Conservation (phyloP, 768 basidiomycete genomes). For the Leccinum rimulosum region DNA sequence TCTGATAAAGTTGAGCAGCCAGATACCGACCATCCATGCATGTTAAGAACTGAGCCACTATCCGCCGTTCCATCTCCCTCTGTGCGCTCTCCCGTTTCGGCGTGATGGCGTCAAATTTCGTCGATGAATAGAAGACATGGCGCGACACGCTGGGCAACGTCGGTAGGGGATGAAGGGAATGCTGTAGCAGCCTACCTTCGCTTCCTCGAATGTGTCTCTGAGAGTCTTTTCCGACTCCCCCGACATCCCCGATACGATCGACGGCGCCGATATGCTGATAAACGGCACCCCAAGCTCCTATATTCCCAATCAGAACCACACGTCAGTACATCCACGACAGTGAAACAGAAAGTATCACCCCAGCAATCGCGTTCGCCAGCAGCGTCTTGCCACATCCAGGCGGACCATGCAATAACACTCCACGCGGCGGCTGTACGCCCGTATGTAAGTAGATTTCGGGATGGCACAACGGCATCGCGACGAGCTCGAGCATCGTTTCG, state of each 20-base stretch:
- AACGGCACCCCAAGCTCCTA: conserved; percentile 93
- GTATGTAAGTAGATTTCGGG: too few relatives aligned
- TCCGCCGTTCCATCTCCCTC: conserved; percentile 95
- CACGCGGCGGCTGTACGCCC: conserved; percentile 60
- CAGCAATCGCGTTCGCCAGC: conserved; percentile 92
- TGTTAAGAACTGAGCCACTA: conserved; percentile 95
- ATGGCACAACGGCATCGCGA: too few relatives aligned
- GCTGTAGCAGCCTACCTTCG: conserved; percentile 57
- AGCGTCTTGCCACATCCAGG: conserved; percentile 97
- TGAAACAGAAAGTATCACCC: conserved; percentile 50
- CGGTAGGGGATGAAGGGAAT: not conserved
- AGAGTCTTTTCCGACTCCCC: conserved; percentile 98
- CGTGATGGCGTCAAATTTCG: conserved; percentile 94
- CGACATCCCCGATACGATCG: conserved; percentile 96
- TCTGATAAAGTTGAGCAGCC: not conserved
- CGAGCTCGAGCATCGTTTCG: too few relatives aligned
- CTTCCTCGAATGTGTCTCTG: conserved; percentile 95
- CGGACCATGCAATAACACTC: conserved; percentile 91
- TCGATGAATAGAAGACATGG: conserved; percentile 96
- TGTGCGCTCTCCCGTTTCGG: conserved; percentile 98
- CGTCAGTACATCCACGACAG: not conserved
- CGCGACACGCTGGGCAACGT: conserved; percentile 64
- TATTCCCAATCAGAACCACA: not conserved
- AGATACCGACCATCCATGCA: conserved; percentile 90
- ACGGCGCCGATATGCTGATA: conserved; percentile 91